Base-by-base conservation (phyloP, 345 rosid species). In the Eutrema japonicum region DNA sequence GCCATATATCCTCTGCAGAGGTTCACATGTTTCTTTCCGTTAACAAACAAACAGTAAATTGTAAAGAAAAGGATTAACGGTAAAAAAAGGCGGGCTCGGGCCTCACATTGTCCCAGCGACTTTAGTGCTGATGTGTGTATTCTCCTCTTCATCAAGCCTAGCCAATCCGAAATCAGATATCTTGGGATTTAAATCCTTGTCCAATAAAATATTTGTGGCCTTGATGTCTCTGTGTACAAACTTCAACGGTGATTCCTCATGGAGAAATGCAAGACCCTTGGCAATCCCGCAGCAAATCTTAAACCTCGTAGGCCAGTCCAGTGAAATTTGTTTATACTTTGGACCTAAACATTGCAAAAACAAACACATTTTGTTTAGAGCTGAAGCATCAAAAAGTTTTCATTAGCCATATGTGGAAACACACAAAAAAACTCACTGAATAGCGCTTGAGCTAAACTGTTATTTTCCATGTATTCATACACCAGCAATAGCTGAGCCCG, bases 381-480 rank as follows among this genome's bases (percentile, higher is more conserved):
- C 27, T 47, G 8, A 62, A 70, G 46, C 66, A 53, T 69, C 29
- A 54, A 61, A 60, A 43, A 54, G 22, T 22, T 63, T 62, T 29
- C 47, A 63, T 10, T 36, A 8, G 32, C 50, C 33, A 54, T 18
- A 26, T 45, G 10, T 13, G 48, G 35, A 45, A 18, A n/a, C 5
- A 18, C 10, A 18, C 1, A 58, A 26, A 2, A 45, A n/a, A n/a
- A 13, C 84, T 83, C 78, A 89, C 96, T 84, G 43, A 87, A 85
- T 61, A 87, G 68, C 2, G 85, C 86, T 27, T 70, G 81, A 4
- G 90, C 78, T 55, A 89, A 84, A 64, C 86, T 77, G 59, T 89
- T 89, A 66, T 87, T 87, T 61, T 89, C 96, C 88, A 89, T 71
- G 77, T 82, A 89, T 36, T 89, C 92, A 18, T 89, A 89, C 14